Evolutionary conservation across 2,329 filamentous ascomycete genomes (phyloP), one percentile per base, ranked within the genome.

Genomic region (Paraconiothyrium brasiliense): DNA sequence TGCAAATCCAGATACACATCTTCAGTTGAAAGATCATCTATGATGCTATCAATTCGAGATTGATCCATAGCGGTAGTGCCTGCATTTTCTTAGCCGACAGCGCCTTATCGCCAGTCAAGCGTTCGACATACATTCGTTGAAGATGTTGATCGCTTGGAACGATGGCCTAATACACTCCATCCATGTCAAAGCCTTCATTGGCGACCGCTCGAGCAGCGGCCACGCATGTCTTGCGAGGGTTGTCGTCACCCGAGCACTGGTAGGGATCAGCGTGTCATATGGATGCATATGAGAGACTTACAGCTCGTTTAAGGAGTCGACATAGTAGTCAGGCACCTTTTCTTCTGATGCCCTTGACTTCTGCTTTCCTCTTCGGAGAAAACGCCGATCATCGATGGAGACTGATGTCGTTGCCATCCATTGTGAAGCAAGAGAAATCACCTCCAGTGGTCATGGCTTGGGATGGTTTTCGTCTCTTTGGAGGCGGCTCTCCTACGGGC

Each of bases 121-220:
- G 10, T 22, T 0, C 1, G 1, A 54, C 51, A 22, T 65, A 65
- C 64, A 34, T n/a, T 37, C 35, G 20, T 58, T 54, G 57, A 68
- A 68, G 9, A 67, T 65, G 52, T 67, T 67, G 44, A 67, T 58
- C 4, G 43, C 32, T 51, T 64, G 62, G 34, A 68, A 68, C 0
- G 66, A 67, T 3, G 66, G 66, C 30, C 66, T 51, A n/a, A 68
- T 61, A 35, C 66, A 68, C 10, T 68, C 66, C 66, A 68, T 68
- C 66, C 66, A 68, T 55, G 60, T 61, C 32, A 68, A 43, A 1
- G 66, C 58, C 59, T 62, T 63, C 16, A 11, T 64, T 59, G 5
- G 54, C 54, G 20, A 60, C 61, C 20, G 64, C 62, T 27, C 54
- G 59, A 22, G 60, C 62, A 39, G 61, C 62, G 24, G 46, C 22